Percentiles rank a stretch among this genome's conserved stretches.
phyloP scores from a whole-genome alignment of 371 early-diverging fungal species.

The Cokeromyces recurvatus region DNA sequence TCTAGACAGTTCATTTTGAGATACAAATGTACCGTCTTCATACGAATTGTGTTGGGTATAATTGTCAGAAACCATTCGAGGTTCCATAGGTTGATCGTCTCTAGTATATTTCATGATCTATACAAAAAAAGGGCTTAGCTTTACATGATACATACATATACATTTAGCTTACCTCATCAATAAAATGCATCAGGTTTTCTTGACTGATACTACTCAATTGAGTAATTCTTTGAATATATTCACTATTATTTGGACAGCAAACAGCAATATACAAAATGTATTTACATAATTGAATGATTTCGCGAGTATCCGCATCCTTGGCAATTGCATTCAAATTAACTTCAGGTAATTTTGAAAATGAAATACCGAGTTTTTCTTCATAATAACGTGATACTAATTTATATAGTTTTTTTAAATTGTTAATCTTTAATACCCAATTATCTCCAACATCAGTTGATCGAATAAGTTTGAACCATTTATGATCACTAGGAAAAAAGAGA shows the following conservation, averaged over 20 bases:
- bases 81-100: slow-evolving; percentile 5
- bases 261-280: slow-evolving; percentile 83
- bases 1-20: slow-evolving; percentile 24
- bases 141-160: too few species aligned
- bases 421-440: slow-evolving; percentile 92
- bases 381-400: slow-evolving; percentile 79
- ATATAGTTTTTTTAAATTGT: slow-evolving; percentile 85
- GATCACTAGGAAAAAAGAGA: slow-evolving; percentile 56
- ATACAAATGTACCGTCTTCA: slow-evolving; percentile 23
- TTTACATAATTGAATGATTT: slow-evolving; percentile 75
- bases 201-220: slow-evolving; percentile 63
- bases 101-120: too few species aligned
- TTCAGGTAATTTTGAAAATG: slow-evolving; percentile 41
- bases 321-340: slow-evolving; percentile 82
- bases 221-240: slow-evolving; percentile 81
- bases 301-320: slow-evolving; percentile 65
- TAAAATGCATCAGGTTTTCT: slow-evolving; percentile 80
- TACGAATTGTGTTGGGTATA: slow-evolving; percentile 19
- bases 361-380: slow-evolving; percentile 72
- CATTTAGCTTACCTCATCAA: too few species aligned
- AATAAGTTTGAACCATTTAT: slow-evolving; percentile 82
- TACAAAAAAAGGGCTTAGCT: too few species aligned
- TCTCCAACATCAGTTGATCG: slow-evolving; percentile 73
- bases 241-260: slow-evolving; percentile 70
- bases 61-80: slow-evolving; percentile 6